A percentile compares a stretch with the other conserved stretches of the same genome.
Evolutionary conservation across 768 basidiomycete species (phyloP).

Genomic region (Chalciporus piperatus): DNA sequence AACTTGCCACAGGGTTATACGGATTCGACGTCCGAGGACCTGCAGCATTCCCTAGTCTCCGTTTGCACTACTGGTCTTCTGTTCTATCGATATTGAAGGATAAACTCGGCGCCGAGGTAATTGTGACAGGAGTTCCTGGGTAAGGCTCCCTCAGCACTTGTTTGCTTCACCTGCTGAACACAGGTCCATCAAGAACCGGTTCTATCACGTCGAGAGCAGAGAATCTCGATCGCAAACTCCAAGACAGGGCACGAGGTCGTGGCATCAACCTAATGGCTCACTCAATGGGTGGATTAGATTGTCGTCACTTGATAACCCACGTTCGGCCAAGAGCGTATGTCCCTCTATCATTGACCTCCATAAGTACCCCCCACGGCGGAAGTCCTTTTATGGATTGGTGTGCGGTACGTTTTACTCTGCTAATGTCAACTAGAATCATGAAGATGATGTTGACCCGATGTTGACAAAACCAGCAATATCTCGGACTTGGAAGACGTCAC

Average conservation of each 20-base stretch:
- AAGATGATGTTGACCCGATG: slow-evolving; percentile 10
- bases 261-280: slow-evolving; percentile 94
- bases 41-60: slow-evolving; percentile 72
- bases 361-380: slow-evolving; percentile 93
- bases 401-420: slow-evolving; percentile 47
- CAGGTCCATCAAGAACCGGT: slow-evolving; percentile 62
- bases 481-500: slow-evolving; percentile 80
- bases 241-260: slow-evolving; percentile 61
- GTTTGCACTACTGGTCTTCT: slow-evolving; percentile 93
- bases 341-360: slow-evolving; percentile 82
- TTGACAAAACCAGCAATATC: slow-evolving; percentile 66
- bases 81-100: slow-evolving; percentile 77
- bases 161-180: neutral
- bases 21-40: slow-evolving; percentile 93
- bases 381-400: slow-evolving; percentile 99
- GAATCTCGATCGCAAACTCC: slow-evolving; percentile 69
- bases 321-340: slow-evolving; percentile 78
- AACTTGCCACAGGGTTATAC: slow-evolving; percentile 65
- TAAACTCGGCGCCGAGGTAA: slow-evolving; percentile 88
- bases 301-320: slow-evolving; percentile 87
- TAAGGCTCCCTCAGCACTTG: slow-evolving; percentile 36
- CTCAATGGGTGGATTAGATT: slow-evolving; percentile 97
- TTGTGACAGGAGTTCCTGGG: slow-evolving; percentile 94
- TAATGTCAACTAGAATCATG: slow-evolving; percentile 5
- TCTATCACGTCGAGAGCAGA: slow-evolving; percentile 81